Conservation (phyloP, 345 rosid genomes). For the Salix koriyanagi region DNA sequence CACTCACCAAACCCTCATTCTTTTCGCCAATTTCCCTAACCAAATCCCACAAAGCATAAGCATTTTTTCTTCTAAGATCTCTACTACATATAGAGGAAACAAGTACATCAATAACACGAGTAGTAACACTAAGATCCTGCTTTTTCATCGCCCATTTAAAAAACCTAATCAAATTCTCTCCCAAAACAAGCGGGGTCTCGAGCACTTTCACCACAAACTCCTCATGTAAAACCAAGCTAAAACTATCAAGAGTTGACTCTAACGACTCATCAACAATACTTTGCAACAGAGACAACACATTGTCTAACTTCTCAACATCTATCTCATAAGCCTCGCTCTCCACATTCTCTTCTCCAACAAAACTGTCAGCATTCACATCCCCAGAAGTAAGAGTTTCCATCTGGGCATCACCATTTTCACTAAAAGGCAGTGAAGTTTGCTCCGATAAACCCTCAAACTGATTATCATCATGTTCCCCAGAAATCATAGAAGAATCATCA, state of each 20-base stretch:
- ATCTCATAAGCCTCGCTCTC: constrained; percentile 33
- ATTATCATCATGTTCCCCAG: neutral
- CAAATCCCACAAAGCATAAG: constrained; percentile 66
- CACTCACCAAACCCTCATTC: constrained; percentile 35
- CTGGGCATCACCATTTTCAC: constrained; percentile 16
- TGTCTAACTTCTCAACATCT: constrained; percentile 47
- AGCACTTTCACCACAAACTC: constrained; percentile 54
- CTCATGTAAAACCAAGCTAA: constrained; percentile 39
- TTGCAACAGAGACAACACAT: constrained; percentile 58
- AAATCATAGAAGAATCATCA: neutral
- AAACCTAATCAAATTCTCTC: constrained; percentile 58
- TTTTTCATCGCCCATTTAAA: constrained; percentile 52
- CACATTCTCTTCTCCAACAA: neutral
- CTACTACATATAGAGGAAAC: constrained; percentile 38
- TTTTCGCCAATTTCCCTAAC: constrained; percentile 51
- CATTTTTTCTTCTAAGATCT: constrained; percentile 43
- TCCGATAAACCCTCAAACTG: constrained; percentile 12
- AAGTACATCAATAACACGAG: constrained; percentile 42
- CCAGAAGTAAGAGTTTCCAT: constrained; percentile 1
- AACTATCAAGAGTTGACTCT: constrained; percentile 45
- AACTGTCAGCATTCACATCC: neutral
- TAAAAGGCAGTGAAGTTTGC: neutral
- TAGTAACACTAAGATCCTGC: constrained; percentile 30
- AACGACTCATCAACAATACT: constrained; percentile 55
- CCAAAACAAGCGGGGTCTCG: constrained; percentile 43